Base-by-base conservation (phyloP, 2,329 filamentous ascomycete genomes). In the Aureobasidium namibiae region DNA sequence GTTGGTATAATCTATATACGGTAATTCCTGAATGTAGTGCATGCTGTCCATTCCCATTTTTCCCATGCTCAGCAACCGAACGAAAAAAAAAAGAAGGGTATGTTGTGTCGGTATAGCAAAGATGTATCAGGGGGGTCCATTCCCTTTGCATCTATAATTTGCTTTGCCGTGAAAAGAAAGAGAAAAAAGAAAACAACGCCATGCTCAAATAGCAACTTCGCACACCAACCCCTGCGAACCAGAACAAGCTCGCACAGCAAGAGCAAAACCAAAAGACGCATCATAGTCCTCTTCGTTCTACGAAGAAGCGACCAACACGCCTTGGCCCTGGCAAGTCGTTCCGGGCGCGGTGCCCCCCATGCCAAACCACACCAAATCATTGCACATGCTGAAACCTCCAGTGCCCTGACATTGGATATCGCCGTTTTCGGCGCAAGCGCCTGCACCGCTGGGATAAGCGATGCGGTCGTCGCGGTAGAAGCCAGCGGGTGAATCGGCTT, bases 401-500 rank as follows among this genome's bases (percentile, higher is more conserved):
- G 54, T 63, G 36, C 66, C 53, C 5, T 58, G 63, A 62, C 70
- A 73, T 54, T 64, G 14, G 11, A 72, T 42, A 26, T 58, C 62
- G 18, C 65, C 66, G 36, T 69, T 63, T 2, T 60, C 56, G 21
- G 60, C 61, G 38, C 70, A 72, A 31, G 62, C 62, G 18, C 68
- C 69, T 0, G 9, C 56, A 67, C 63, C 39, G 67, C 64, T 38
- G 66, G 59, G 41, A 63, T 66, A 39, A 65, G 73, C 67, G 50
- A 68, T 66, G 7, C 64, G 61, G 60, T 73, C 72, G 42, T 73
- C 69, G 26, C 70, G 36, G 49, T 69, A 68, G 45, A 63, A 66
- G 14, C 68, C 69, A 9, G 23, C 49, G n/a, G 62, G 59, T 21
- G 65, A 63, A 23, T 61, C 63, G 4, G 61, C 65, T 50, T 70